Conservation (phyloP, 441 rosid genomes). For the Adansonia madagascariensis region DNA sequence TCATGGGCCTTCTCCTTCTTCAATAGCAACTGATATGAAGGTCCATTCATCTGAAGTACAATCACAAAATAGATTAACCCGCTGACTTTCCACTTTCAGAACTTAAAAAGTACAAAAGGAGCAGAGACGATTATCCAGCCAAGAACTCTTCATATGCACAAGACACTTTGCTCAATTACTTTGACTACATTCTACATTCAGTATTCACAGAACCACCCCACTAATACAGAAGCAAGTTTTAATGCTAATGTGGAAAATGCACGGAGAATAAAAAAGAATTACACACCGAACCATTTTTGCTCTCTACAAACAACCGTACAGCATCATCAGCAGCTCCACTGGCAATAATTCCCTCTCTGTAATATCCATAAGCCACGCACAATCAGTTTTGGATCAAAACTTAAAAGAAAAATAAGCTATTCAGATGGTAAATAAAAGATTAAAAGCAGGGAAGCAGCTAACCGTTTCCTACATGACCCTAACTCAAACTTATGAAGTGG, state of each 20-base stretch:
- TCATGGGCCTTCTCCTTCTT: conserved; percentile 91
- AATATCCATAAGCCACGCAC: conserved; percentile 26
- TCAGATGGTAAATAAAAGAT: conserved; percentile 6
- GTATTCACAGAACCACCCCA: neutral
- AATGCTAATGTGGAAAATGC: neutral
- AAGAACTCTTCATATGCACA: conserved; percentile 1
- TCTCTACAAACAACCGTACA: conserved; percentile 66
- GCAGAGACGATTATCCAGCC: neutral
- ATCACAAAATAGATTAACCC: conserved; percentile 7
- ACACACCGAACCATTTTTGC: conserved; percentile 57
- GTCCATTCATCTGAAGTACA: conserved; percentile 59
- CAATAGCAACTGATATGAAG: conserved; percentile 62
- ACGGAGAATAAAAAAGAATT: conserved; percentile 13
- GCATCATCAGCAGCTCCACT: conserved; percentile 99
- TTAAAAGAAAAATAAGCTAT: conserved; percentile 14
- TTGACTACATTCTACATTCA: neutral
- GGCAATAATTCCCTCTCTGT: conserved; percentile 83
- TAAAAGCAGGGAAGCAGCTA: neutral
- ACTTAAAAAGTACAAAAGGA: neutral
- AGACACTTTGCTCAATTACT: conserved; percentile 16
- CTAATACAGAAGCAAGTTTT: neutral
- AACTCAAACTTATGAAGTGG: neutral
- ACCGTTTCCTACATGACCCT: neutral
- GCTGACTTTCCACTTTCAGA: conserved; percentile 2
- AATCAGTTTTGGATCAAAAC: conserved; percentile 20